phyloP scores from a whole-genome alignment of 192 early-diverging fungal species.

The Entophlyctis luteolus region DNA sequence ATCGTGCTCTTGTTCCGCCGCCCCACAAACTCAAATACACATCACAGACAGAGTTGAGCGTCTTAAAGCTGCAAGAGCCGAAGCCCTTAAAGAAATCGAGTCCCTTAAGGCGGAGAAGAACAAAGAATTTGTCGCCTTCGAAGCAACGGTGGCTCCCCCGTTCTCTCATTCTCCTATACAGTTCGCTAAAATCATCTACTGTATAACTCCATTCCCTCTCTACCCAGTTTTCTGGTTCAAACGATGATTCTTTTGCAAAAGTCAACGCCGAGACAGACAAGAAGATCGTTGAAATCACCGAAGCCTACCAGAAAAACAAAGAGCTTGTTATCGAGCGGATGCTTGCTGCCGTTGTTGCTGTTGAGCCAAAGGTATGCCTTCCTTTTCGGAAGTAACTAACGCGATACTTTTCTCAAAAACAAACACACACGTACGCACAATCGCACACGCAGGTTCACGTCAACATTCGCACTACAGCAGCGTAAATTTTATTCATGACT shows the following conservation, averaged over 20 bases:
- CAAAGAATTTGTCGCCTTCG: constrained; percentile 71
- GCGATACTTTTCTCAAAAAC: not conserved
- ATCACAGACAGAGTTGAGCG: constrained; percentile 78
- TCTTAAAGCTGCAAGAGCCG: constrained; percentile 91
- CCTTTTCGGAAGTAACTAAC: not conserved
- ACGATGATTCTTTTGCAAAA: constrained; percentile 58
- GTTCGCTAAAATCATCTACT: not conserved
- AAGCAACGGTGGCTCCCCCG: constrained; percentile 68
- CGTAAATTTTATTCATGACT: not conserved
- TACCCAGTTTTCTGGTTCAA: constrained; percentile 64
- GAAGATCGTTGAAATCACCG: constrained; percentile 61
- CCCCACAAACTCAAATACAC: not conserved
- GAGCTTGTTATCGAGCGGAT: constrained; percentile 65
- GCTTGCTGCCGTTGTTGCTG: constrained; percentile 57
- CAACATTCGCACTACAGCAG: constrained; percentile 1
- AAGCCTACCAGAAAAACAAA: constrained; percentile 59
- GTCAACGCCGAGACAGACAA: constrained; percentile 67
- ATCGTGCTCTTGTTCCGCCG: constrained; percentile 18
- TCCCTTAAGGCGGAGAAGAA: constrained; percentile 80
- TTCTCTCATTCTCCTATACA: not conserved
- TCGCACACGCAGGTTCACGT: constrained; percentile 24
- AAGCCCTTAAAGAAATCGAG: constrained; percentile 89
- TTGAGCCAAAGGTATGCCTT: constrained; percentile 58
- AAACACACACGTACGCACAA: no score
- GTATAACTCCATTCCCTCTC: no score